Evolutionary conservation across 2,329 filamentous ascomycete genomes (phyloP).

Genomic region (Dothideomycetes sp.): DNA sequence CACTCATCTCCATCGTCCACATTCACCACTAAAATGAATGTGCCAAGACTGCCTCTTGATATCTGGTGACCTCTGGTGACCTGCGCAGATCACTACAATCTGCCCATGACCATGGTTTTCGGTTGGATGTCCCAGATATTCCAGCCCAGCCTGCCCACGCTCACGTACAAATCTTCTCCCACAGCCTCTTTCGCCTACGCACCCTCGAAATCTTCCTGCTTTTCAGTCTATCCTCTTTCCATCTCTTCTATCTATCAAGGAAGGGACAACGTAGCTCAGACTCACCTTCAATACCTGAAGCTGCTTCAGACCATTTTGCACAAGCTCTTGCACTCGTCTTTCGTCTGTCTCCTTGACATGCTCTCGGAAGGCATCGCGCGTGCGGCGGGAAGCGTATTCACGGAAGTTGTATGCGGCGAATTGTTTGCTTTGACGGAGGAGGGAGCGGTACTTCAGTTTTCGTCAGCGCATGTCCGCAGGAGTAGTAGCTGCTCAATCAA

Average conservation of each 20-base stretch:
- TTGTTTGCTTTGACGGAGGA: conserved; percentile 74
- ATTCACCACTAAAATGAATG: no score
- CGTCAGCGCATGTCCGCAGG: not conserved
- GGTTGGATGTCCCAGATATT: no score
- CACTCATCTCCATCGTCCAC: no score
- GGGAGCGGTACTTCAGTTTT: conserved; percentile 65
- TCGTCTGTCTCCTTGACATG: conserved; percentile 62
- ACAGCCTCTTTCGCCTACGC: no score
- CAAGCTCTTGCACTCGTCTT: conserved; percentile 70
- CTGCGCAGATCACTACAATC: no score
- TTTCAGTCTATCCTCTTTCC: not conserved
- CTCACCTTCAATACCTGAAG: conserved; percentile 83
- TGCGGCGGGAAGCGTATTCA: conserved; percentile 87
- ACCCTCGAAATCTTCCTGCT: not conserved
- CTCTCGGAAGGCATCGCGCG: conserved; percentile 81
- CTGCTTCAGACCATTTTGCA: conserved; percentile 80
- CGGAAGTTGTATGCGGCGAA: conserved; percentile 96
- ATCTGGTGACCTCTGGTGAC: no score
- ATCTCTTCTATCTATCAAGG: not conserved
- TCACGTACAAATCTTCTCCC: no score
- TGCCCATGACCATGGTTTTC: no score
- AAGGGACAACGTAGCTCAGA: conserved; percentile 8
- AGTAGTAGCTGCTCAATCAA: conserved; percentile 1
- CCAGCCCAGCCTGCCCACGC: no score
- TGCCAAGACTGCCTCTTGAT: no score